Evolutionary conservation across 768 basidiomycete species (phyloP).

Genomic region (Exidia glandulosa): DNA sequence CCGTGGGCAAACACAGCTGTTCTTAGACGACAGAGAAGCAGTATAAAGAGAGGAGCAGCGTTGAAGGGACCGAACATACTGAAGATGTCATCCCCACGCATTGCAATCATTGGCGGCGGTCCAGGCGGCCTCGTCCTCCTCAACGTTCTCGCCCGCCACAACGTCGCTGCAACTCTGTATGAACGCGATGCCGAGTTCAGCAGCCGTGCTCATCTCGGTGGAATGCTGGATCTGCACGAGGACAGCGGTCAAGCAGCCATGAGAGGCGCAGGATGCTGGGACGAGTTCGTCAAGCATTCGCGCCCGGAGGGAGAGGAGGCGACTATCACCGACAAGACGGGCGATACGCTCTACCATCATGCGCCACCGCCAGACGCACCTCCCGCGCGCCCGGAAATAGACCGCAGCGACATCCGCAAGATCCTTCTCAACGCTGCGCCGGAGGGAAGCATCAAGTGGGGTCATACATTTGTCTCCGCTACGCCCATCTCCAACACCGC

Average conservation of each 20-base stretch:
- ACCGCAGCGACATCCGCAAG: conserved; percentile 1
- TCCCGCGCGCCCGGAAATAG: neutral
- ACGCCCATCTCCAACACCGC: neutral
- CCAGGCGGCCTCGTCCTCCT: conserved; percentile 18
- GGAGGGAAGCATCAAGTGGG: conserved; percentile 5
- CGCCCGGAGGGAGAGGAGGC: conserved; percentile 11
- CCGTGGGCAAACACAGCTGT: too few species aligned
- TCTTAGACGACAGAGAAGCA: too few species aligned
- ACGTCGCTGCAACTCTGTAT: conserved; percentile 11
- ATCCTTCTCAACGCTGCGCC: conserved; percentile 9
- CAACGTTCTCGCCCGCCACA: conserved; percentile 13
- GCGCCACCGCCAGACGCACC: neutral
- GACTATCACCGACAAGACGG: conserved; percentile 4
- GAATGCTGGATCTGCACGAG: conserved; percentile 17
- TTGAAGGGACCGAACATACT: too few species aligned
- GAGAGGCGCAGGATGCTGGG: conserved; percentile 9
- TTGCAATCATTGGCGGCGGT: conserved; percentile 18
- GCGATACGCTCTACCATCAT: neutral
- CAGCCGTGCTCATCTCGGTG: conserved; percentile 10
- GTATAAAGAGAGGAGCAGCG: too few species aligned
- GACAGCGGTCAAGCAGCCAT: conserved; percentile 15
- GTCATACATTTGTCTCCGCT: neutral
- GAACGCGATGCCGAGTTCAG: conserved; percentile 11
- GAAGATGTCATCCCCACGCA: neutral
- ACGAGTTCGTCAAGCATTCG: conserved; percentile 9